These are phyloP conservation scores for Leersia perrieri DNA, from an alignment of 176 grass and related monocot genomes.

Conservation along the genomic window DNA sequence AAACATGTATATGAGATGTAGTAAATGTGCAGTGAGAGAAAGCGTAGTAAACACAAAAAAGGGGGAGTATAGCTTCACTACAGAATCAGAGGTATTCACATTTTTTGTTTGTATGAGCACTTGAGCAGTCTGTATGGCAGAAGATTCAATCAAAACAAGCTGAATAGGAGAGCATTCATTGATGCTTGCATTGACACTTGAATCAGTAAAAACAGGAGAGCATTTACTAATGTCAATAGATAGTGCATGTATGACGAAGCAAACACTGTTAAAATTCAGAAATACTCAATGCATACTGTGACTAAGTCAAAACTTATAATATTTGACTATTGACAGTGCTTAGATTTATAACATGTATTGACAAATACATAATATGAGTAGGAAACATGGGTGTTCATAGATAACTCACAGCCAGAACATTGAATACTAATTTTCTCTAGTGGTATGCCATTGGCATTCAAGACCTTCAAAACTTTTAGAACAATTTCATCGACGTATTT, in stretches of 20 bases:
- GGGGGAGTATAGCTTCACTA: not conserved
- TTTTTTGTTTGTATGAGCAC: not conserved
- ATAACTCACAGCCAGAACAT: not conserved
- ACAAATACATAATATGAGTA: not conserved
- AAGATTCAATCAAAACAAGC: not conserved
- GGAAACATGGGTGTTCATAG: not conserved
- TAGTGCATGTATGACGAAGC: not conserved
- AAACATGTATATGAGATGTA: too few species aligned
- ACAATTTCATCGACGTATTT: not conserved
- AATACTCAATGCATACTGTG: not conserved
- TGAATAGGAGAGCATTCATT: not conserved
- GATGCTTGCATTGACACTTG: not conserved
- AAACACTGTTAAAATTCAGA: not conserved
- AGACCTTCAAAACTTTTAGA: not conserved
- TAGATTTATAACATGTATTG: not conserved
- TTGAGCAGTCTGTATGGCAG: not conserved
- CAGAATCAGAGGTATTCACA: not conserved
- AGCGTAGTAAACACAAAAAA: not conserved
- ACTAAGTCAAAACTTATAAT: not conserved
- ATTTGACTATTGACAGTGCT: not conserved
- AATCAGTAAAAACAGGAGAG: not conserved
- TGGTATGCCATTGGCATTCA: not conserved
- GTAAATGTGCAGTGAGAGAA: too few species aligned
- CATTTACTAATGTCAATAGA: not conserved
- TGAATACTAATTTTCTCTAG: conserved; percentile 6